These are phyloP conservation scores for Takakia lepidozioides DNA, from an alignment of 225 moss, liverwort and hornwort species.

Conservation along the genomic window DNA sequence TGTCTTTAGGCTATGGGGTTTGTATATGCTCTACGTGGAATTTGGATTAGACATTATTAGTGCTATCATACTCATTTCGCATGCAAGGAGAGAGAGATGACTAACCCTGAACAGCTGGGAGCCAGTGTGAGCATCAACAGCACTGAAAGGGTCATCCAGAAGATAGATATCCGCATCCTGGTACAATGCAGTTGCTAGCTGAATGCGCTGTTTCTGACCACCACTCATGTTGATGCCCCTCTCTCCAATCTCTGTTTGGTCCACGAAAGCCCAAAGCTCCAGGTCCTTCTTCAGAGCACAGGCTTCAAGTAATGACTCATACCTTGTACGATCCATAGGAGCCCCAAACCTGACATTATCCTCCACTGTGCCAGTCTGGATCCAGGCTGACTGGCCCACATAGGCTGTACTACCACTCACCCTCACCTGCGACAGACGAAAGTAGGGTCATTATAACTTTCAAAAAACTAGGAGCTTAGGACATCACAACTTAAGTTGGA, in stretches of 20 bases:
- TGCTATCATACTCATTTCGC: not conserved
- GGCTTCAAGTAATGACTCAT: slow-evolving; percentile 22
- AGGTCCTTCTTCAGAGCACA: slow-evolving; percentile 56
- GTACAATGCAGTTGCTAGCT: slow-evolving; percentile 60
- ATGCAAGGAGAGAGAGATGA: not conserved
- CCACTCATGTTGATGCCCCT: slow-evolving; percentile 61
- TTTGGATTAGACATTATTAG: too few species aligned
- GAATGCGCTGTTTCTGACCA: slow-evolving; percentile 64
- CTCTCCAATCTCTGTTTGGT: slow-evolving; percentile 62
- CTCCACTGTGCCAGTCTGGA: slow-evolving; percentile 60
- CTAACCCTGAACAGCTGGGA: slow-evolving; percentile 45
- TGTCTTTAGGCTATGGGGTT: too few species aligned
- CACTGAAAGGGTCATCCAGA: slow-evolving; percentile 65
- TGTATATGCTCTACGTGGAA: too few species aligned
- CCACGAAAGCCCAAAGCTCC: slow-evolving; percentile 47
- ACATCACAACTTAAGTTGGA: too few species aligned
- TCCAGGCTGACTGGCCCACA: slow-evolving; percentile 59
- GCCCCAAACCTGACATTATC: slow-evolving; percentile 60
- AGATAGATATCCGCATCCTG: slow-evolving; percentile 52
- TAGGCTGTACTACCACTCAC: slow-evolving; percentile 45
- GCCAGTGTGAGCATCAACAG: slow-evolving; percentile 62
- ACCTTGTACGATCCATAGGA: slow-evolving; percentile 32
- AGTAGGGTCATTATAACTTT: not conserved
- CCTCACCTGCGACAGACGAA: slow-evolving; percentile 20
- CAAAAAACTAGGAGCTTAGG: not conserved